phyloP scores from a whole-genome alignment of 2,329 filamentous ascomycete species.

The Phaeomoniella chlamydospora region DNA sequence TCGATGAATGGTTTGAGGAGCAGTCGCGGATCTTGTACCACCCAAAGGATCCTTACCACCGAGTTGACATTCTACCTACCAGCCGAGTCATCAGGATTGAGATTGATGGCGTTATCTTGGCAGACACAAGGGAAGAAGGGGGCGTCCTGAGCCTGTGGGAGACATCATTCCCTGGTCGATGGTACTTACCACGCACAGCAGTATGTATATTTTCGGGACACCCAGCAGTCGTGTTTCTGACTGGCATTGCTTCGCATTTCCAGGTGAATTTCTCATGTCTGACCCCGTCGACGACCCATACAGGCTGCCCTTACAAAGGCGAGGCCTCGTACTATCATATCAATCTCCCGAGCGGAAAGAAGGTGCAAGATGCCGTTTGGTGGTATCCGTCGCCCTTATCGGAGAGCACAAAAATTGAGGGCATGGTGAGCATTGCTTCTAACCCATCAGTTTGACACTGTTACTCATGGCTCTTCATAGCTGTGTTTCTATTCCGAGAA shows the following conservation, averaged over 20 bases:
- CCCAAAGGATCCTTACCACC: constrained; percentile 12
- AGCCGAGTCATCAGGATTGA: constrained; percentile 10
- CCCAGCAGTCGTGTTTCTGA: background rate
- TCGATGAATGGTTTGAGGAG: constrained; percentile 13
- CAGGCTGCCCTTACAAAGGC: constrained; percentile 13
- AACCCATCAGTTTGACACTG: no score
- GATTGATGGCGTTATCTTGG: constrained; percentile 8
- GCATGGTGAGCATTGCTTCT: constrained; percentile 8
- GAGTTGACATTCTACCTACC: constrained; percentile 10
- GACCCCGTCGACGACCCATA: constrained; percentile 9
- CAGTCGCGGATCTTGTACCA: constrained; percentile 8
- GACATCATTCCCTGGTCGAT: constrained; percentile 10
- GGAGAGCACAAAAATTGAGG: constrained; percentile 8
- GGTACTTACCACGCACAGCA: constrained; percentile 12
- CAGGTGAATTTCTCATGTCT: constrained; percentile 8
- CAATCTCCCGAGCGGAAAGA: constrained; percentile 10
- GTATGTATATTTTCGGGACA: constrained; percentile 1
- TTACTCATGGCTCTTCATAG: no score
- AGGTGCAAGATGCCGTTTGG: constrained; percentile 11
- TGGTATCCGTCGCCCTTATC: constrained; percentile 10
- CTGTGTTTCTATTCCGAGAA: constrained; percentile 13
- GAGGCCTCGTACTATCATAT: constrained; percentile 13
- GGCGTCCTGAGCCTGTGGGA: constrained; percentile 12
- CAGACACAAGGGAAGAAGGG: constrained; percentile 10
- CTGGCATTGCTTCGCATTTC: background rate